Evolutionary conservation across 2,329 filamentous ascomycete species (phyloP), one percentile per base, ranked within the genome.

Genomic region (Penicillium thymicola): DNA sequence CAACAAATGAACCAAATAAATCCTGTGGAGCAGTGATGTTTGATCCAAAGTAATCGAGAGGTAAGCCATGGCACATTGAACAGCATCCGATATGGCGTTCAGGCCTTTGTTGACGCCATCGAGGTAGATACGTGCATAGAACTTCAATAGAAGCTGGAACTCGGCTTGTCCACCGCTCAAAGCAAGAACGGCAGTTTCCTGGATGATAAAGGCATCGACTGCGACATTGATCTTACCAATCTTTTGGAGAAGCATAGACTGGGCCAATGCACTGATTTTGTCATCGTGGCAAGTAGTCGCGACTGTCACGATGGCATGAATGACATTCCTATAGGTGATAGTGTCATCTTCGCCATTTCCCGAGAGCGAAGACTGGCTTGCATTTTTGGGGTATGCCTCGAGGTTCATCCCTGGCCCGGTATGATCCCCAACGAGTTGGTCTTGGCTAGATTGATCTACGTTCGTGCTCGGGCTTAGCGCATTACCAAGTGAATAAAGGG

Each of bases 171-270:
- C 90, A 54, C 90, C 91, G 64, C 84, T 86, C 5, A 94, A 78
- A 32, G 92, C 89, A 54, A 99, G 78, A 6, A 85, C 81, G 9
- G 92, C 91, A 7, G 91, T 87, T 58, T 95, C 92, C 16, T 85
- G 85, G 53, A 97, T 88, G 58, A 99, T 94, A 54, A 88, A 88
- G 30, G 89, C 86, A 77, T 97, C 92, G 2, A 97, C 89, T 5
- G 83, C 78, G 57, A 84, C 81, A 67, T 85, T 94, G 54, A 97
- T 85, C 73, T 94, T 93, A 59, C 89, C 87, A 56, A 97, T 84
- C 73, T 99, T 97, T 70, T 99, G 94, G n/a, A 96, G 77, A 25
- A 99, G 84, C 87, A 99, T 97, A 0, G 92, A 95, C 66, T 97
- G 89, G 2, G 92, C 93, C 51, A 99, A 79, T 5, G 92, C 92